Evolutionary conservation across 2,329 filamentous ascomycete genomes (phyloP), one percentile per base, ranked within the genome.

Genomic region (Aspergillus novofumigatus): DNA sequence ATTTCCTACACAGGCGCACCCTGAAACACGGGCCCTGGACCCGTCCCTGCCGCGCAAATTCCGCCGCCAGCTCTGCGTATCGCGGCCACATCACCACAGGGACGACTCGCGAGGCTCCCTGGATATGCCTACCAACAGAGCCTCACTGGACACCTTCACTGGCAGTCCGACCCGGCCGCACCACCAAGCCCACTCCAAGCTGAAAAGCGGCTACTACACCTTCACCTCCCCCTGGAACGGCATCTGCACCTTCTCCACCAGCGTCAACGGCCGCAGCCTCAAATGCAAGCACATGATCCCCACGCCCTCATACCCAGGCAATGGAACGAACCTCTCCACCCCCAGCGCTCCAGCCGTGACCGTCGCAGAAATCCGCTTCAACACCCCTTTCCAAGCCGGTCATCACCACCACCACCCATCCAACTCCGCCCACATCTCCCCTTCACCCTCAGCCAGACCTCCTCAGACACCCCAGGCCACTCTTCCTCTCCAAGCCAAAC

Each of bases 161-260:
- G 51, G 56, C 49, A 66, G 59, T n/a, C 59, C 64, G 6, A 35
- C 52, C n/a, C 60, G 54, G 11, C n/a, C 55, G 23, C 56, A 59
- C 14, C n/a, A 26, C 8, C 54, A 62, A 4, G 50, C 47, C 45
- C 45, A 49, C 8, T 67, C 68, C 28, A 74, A 69, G 56, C 61
- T 73, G 45, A 74, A 72, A 55, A 73, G 72, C 56, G 75, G 71
- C 29, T 67, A 81, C 20, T 96, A 95, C 73, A 83, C 86, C 1
- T 97, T 97, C 69, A 77, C 80, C 21, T 94, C 90, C 45, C 92
- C 92, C 0, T 97, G 93, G 93, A 86, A 91, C 59, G 90, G 91
- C 17, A 83, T 83, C 45, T 97, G 93, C 75, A 89, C 92, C 59
- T 97, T 97, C 73, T 81, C 84, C 17, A 94, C 92, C 0, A 88